phyloP scores from a whole-genome alignment of 2,329 filamentous ascomycete species.

The Trichoderma koningii region DNA sequence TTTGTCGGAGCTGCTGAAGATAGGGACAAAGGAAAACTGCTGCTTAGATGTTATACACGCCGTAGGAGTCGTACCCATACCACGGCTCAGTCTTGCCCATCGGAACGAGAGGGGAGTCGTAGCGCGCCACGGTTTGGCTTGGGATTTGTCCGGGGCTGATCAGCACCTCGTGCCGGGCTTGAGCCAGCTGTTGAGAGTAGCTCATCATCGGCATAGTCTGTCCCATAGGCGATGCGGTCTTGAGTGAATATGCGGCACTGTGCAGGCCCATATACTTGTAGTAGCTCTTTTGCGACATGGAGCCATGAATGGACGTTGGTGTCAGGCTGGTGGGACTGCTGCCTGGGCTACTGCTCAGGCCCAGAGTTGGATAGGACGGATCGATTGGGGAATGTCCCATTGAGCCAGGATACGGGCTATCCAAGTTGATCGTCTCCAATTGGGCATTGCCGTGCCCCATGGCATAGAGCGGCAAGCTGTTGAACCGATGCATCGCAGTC shows the following conservation, averaged over 20 bases:
- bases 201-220: conserved; percentile 36
- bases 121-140: conserved; percentile 38
- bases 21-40: conserved; percentile 42
- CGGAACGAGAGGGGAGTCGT: conserved; percentile 38
- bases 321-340: conserved; percentile 63
- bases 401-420: conserved; percentile 55
- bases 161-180: conserved; percentile 42
- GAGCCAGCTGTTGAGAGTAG: conserved; percentile 45
- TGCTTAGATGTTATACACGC: conserved; percentile 58
- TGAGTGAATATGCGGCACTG: conserved; percentile 50
- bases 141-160: conserved; percentile 39
- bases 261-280: conserved; percentile 59
- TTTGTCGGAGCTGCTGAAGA: not conserved
- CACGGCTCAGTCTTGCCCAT: conserved; percentile 53
- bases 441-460: conserved; percentile 64
- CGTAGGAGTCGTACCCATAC: conserved; percentile 61
- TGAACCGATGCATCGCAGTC: conserved; percentile 53
- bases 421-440: conserved; percentile 62
- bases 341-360: conserved; percentile 54
- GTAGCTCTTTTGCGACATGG: conserved; percentile 55
- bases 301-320: conserved; percentile 55
- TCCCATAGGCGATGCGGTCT: conserved; percentile 51
- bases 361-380: conserved; percentile 53
- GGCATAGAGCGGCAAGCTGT: conserved; percentile 54
- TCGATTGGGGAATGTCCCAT: conserved; percentile 50